Base-by-base conservation (phyloP, 352 stramenopile species). In the Globisporangium okanoganense region DNA sequence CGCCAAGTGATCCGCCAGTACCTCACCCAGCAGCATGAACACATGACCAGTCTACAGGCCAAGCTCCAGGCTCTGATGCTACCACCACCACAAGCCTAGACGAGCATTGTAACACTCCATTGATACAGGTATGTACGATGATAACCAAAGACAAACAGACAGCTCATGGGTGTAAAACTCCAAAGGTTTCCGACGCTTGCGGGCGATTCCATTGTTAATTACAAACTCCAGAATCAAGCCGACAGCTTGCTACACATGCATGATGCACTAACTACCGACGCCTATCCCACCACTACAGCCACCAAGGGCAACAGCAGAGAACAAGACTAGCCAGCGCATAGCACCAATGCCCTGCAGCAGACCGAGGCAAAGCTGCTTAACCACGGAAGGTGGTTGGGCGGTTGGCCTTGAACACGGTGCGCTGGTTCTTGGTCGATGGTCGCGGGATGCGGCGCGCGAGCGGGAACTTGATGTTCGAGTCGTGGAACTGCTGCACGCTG, bases 381-480 rank as follows among this genome's bases (percentile, higher is more conserved):
- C 93, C 92, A 83, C 98, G 96, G 94, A 97, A 99, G 56, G 97
- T 99, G 76, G 89, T 98, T 67, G 97, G 97, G 69, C 97, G 88
- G 58, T 89, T 90, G 72, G 96, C 97, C 78, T 98, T 97, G 90
- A 98, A 99, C 45, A 94, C 95, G 67, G 84, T 92, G 81, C 83
- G 97, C 81, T 87, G 96, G 87, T 97, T 94, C 90, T 99, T 99
- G 75, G 81, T 88, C 64, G 92, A 85, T 52, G 90, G 82, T 54
- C 92, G 89, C 61, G 87, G 88, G 57, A 99, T 94, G 72, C 97
- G 95, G 88, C 99, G 97, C 48, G 96, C 90, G 65, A 99, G 85
- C 59, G 97, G 97, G 94, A 99, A 99, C 86, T 97, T 98, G 76
- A 99, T 98, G 56, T 97, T 93, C 58, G 71, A 82, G 77, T 98